These are phyloP conservation scores for Penicillium sp. DNA, from an alignment of 2,329 filamentous ascomycete species.

Conservation along the genomic window DNA sequence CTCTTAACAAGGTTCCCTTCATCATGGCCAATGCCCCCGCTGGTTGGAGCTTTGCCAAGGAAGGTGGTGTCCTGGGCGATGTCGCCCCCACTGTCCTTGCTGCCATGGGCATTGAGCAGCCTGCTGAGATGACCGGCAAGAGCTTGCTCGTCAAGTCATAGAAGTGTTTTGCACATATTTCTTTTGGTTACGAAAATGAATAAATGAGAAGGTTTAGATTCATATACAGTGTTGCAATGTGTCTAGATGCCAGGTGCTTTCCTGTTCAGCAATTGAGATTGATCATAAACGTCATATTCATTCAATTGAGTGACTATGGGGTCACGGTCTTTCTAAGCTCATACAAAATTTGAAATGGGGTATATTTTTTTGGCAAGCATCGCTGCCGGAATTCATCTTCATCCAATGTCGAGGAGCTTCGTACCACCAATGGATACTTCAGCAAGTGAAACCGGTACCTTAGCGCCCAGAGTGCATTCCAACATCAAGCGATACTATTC, in stretches of 20 bases:
- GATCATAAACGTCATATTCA: background rate
- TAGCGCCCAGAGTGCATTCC: background rate
- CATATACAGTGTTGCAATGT: conserved; percentile 11
- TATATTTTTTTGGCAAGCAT: conserved; percentile 13
- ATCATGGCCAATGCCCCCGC: conserved; percentile 95
- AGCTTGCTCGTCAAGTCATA: conserved; percentile 71
- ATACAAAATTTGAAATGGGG: conserved; percentile 12
- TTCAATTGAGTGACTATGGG: background rate
- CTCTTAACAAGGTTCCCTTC: conserved; percentile 95
- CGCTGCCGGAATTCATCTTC: background rate
- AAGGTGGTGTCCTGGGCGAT: conserved; percentile 86
- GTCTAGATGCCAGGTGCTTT: background rate
- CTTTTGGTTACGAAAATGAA: conserved; percentile 21
- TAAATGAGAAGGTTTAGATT: conserved; percentile 15
- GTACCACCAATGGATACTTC: background rate
- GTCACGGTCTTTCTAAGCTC: background rate
- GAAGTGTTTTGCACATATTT: conserved; percentile 16
- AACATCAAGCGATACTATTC: background rate
- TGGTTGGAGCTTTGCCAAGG: conserved; percentile 79
- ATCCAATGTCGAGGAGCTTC: background rate
- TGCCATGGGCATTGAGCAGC: conserved; percentile 84
- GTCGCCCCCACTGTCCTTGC: conserved; percentile 91
- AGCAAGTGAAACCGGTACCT: background rate
- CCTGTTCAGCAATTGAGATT: background rate
- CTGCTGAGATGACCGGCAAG: conserved; percentile 83